Evolutionary conservation across 257 asterid species (phyloP).

Genomic region (Fraxinus pennsylvanica): DNA sequence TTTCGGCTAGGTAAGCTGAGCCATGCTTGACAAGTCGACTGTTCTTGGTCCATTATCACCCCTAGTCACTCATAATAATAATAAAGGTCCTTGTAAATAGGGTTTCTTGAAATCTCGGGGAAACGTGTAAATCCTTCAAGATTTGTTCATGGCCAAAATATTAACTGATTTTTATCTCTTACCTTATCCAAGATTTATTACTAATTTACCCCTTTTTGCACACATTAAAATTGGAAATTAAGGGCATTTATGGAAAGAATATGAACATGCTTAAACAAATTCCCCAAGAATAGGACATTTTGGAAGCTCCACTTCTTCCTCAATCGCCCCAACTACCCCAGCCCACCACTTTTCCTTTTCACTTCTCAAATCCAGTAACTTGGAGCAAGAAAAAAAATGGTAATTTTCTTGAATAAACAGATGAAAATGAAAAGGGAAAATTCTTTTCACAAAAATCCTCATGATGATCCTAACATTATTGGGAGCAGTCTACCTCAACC

Average conservation of each 20-base stretch:
- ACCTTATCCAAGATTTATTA: background rate
- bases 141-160: background rate
- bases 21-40: no score
- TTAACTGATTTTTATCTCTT: background rate
- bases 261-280: slow-evolving; percentile 17
- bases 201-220: background rate
- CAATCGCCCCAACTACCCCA: slow-evolving; percentile 23
- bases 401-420: background rate
- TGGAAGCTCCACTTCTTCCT: slow-evolving; percentile 32
- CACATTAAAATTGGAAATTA: background rate
- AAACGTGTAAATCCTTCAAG: background rate
- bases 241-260: background rate
- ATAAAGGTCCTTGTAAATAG: background rate
- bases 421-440: background rate
- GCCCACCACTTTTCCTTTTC: slow-evolving; percentile 19
- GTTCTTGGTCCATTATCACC: no score
- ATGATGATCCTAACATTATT: background rate
- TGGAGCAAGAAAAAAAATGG: slow-evolving; percentile 11
- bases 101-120: background rate
- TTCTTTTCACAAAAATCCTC: no score
- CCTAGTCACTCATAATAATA: no score
- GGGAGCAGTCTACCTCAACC: background rate
- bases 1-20: no score
- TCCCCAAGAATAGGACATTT: slow-evolving; percentile 34
- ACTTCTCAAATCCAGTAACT: background rate